phyloP scores from a whole-genome alignment of 2,329 filamentous ascomycete genomes.

The Penicillium digitatum region DNA sequence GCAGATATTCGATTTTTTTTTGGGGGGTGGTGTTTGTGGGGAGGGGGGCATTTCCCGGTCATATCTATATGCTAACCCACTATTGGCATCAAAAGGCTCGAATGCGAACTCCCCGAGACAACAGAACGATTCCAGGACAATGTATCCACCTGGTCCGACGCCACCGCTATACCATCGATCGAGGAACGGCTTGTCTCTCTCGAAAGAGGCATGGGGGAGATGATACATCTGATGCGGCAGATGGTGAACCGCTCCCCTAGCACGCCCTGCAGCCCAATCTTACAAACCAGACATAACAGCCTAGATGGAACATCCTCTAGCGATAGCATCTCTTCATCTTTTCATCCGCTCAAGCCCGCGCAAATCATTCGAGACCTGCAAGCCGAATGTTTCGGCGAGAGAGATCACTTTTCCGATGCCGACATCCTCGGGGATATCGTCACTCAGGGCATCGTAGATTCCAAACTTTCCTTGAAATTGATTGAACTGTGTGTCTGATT shows the following conservation, averaged over 20 bases:
- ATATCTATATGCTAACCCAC: slow-evolving; percentile 11
- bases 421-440: slow-evolving; percentile 26
- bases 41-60: too few relatives aligned
- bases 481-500: slow-evolving; percentile 29
- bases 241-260: slow-evolving; percentile 28
- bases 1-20: not conserved
- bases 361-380: slow-evolving; percentile 34
- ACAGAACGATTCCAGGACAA: slow-evolving; percentile 34
- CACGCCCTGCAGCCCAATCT: slow-evolving; percentile 15
- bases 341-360: slow-evolving; percentile 29
- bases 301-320: slow-evolving; percentile 24
- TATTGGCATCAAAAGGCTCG: slow-evolving; percentile 26
- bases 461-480: slow-evolving; percentile 31
- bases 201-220: slow-evolving; percentile 34
- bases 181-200: slow-evolving; percentile 34
- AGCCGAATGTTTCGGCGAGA: slow-evolving; percentile 30
- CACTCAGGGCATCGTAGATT: slow-evolving; percentile 30
- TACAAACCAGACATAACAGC: slow-evolving; percentile 20
- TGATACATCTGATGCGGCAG: slow-evolving; percentile 34
- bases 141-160: slow-evolving; percentile 30
- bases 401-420: slow-evolving; percentile 23
- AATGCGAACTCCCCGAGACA: slow-evolving; percentile 35
- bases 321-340: slow-evolving; percentile 21
- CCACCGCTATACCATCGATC: slow-evolving; percentile 32
- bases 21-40: too few relatives aligned